phyloP scores from a whole-genome alignment of 306 rosid genomes.

The Vigna reflexopilosa region DNA sequence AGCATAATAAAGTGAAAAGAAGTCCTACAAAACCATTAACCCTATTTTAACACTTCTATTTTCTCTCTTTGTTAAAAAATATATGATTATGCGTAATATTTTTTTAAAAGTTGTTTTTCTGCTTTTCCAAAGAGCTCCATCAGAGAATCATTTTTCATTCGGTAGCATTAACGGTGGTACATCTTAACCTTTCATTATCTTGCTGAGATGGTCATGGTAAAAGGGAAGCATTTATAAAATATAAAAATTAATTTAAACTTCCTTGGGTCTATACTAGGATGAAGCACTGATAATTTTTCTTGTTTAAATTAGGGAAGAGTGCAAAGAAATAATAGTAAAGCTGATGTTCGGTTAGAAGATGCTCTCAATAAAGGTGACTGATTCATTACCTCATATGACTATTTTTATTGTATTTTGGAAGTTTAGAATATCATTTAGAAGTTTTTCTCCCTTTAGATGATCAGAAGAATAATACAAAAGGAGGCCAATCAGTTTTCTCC shows the following conservation, averaged over 20 bases:
- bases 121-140: neutral
- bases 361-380: constrained; percentile 60
- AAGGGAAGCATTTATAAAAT: neutral
- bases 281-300: constrained; percentile 36
- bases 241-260: constrained; percentile 18
- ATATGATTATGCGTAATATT: neutral
- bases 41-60: neutral
- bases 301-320: constrained; percentile 54
- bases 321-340: constrained; percentile 48
- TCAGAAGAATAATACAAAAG: constrained; percentile 53
- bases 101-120: neutral
- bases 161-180: neutral
- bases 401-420: constrained; percentile 19
- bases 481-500: constrained; percentile 53
- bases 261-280: constrained; percentile 5
- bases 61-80: neutral
- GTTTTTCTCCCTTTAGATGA: constrained; percentile 42
- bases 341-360: constrained; percentile 45
- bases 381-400: constrained; percentile 24
- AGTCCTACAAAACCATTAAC: neutral
- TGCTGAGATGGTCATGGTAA: neutral
- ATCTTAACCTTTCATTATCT: neutral
- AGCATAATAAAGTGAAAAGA: constrained; percentile 8
- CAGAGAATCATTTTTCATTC: neutral
- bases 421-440: constrained; percentile 27